Evolutionary conservation across 73 alveolate genomes (phyloP).

Genomic region (Paraurostyla sp.): DNA sequence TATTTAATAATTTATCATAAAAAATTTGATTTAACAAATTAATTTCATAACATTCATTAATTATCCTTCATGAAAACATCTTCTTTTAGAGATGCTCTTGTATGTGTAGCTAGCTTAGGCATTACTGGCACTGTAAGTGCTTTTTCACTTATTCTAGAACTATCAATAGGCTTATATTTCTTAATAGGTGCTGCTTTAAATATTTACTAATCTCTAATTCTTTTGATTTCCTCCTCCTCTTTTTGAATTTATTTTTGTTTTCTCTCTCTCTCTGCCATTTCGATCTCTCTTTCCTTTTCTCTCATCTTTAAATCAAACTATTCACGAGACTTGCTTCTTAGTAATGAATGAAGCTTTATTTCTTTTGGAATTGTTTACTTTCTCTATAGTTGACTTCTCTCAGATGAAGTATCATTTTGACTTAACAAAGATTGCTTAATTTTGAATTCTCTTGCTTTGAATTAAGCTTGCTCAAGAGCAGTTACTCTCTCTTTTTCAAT

Average conservation of each 20-base stretch:
- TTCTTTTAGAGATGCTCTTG: slow-evolving; percentile 38
- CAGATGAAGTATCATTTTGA: neutral
- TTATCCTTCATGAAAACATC: neutral
- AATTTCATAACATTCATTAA: too few species aligned
- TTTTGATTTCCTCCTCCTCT: neutral
- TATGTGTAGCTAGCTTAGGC: slow-evolving; percentile 16
- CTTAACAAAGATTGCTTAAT: neutral
- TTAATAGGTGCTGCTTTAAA: slow-evolving; percentile 23
- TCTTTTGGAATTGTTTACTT: neutral
- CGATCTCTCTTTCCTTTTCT: slow-evolving; percentile 30
- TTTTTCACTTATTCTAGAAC: slow-evolving; percentile 15
- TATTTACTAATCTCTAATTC: neutral
- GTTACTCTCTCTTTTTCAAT: slow-evolving; percentile 6
- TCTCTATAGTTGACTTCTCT: neutral
- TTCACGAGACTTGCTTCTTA: slow-evolving; percentile 32
- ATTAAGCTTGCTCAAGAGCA: neutral
- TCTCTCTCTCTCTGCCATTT: neutral
- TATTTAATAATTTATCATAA: too few species aligned
- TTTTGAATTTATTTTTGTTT: neutral
- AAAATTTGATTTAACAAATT: too few species aligned
- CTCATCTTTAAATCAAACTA: slow-evolving; percentile 14
- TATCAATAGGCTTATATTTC: slow-evolving; percentile 31
- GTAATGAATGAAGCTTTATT: neutral
- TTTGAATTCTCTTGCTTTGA: slow-evolving; percentile 47
- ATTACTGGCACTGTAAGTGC: slow-evolving; percentile 24